Base-by-base conservation (phyloP, 441 rosid species). In the Croton laevigatus region DNA sequence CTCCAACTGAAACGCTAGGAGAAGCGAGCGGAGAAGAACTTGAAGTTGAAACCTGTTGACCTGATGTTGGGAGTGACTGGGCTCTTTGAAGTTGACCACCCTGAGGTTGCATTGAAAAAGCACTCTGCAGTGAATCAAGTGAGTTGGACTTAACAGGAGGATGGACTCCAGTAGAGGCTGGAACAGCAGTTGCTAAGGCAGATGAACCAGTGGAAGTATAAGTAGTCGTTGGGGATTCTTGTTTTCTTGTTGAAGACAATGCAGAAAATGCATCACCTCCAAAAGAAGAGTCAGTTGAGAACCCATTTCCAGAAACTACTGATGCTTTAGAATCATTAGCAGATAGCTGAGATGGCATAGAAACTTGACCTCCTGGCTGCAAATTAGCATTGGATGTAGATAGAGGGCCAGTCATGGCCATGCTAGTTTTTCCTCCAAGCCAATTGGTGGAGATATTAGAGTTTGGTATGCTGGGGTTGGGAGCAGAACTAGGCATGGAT, bases 221-320 rank as follows among this genome's bases (percentile, higher is more conserved):
- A 71, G 80, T 63, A 65, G 78, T 68, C 74, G 53, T 69, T 19
- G 86, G 69, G 76, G 87, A 72, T 75, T 87, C 89, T 80, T 81
- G 89, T 68, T 78, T 85, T 64, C 70, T 70, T 53, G 80, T 75
- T 72, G 84, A 72, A 16, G 88, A 73, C 61, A 66, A 69, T 40
- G 84, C 76, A 71, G 97, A 89, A 80, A 89, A 87, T 65, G 82
- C 70, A 69, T 85, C 91, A 67, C 81, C 85, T 69, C 92, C 93
- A 69, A 87, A 87, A 72, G 60, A 74, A 3, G 84, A 73, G 65
- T 71, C 77, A 64, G 86, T 46, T 69, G 86, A 55, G 58, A 77
- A 64, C 42, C 83, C 92, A 85, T 82, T 91, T 66, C 93, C 98
- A 81, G 97, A 86, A 76, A 76, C 78, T 77, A 67, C 88, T 52